phyloP scores from a whole-genome alignment of 139 green algal genomes.

The Micractinium conductrix region DNA sequence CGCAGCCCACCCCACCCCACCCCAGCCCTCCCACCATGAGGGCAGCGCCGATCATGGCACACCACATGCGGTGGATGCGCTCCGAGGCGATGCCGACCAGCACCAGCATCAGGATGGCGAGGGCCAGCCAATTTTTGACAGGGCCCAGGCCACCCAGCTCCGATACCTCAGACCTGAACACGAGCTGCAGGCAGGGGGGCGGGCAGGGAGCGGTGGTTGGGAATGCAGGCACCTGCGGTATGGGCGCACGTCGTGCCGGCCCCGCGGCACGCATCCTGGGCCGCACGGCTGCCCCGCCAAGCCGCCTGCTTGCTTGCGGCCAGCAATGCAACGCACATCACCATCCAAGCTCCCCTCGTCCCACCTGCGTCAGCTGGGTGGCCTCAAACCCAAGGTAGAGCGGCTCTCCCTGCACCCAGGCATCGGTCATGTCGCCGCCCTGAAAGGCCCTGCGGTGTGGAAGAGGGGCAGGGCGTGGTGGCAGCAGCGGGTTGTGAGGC shows the following conservation, averaged over 20 bases:
- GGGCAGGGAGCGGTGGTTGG: not conserved
- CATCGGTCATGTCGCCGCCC: not conserved
- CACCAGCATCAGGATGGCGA: slow-evolving; percentile 43
- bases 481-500: too few relatives aligned
- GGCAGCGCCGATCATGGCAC: slow-evolving; percentile 53
- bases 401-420: not conserved
- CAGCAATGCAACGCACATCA: too few relatives aligned
- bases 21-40: slow-evolving; percentile 40
- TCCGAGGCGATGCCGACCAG: slow-evolving; percentile 59
- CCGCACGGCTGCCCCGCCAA: not conserved
- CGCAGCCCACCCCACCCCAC: too few relatives aligned
- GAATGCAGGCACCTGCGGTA: not conserved
- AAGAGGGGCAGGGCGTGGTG: too few relatives aligned
- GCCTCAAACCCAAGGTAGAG: slow-evolving; percentile 26
- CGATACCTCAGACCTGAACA: slow-evolving; percentile 11
- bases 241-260: too few relatives aligned
- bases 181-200: not conserved
- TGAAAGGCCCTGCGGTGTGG: not conserved
- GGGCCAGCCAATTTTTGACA: slow-evolving; percentile 54
- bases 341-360: not conserved
- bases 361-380: slow-evolving; percentile 18
- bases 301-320: too few relatives aligned
- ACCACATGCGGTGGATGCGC: slow-evolving; percentile 51
- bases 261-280: not conserved
- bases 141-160: slow-evolving; percentile 36